Base-by-base conservation (phyloP, 805 yeast genomes). In the Yamadazyma paraphyllophila region DNA sequence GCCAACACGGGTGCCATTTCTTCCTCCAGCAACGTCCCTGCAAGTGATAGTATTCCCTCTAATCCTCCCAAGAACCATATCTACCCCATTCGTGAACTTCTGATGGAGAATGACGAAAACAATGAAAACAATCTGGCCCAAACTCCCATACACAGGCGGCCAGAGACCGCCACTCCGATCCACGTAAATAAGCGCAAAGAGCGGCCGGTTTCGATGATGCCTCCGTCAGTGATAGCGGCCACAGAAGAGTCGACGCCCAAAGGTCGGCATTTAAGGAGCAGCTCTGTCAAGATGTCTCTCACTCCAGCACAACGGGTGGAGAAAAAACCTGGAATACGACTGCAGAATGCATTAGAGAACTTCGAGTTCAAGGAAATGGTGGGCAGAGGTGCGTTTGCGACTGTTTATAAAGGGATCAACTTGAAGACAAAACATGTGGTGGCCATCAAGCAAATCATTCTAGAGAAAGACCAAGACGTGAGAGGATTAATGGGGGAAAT, bases 361-460 rank as follows among this genome's bases (percentile, higher is more conserved):
- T 81, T 78, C 56, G 69, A 70, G 25, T 69, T 83, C 54, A 71
- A 74, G 39, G 85, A 81, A 39, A 76, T 84, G 31, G 71, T 94
- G 2, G 99, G 98, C 2, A 79, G 79, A 48, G 99, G 99, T 1
- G 97, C 97, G 0, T 90, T 82, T 61, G 98, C 97, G 1, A 78
- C 80, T 33, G 97, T 92, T 3, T 90, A 83, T 63, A 76, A 78
- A 47, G 96, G 92, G 0, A 66, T 82, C 25, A 86, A 89, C 55
- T 65, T 76, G 48, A 71, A 69, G 44, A 85, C 91, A 0, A 80
- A 80, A 6, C 83, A 81, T 43, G 74, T 81, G 2, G 86, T 88
- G 4, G 96, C 96, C 1, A 80, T 90, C 17, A 89, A 89, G 60
- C 91, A 85, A 60, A 81, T 89, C 26, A 66, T 75, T n/a, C 71